phyloP scores from a whole-genome alignment of 495 filamentous ascomycete genomes.

The Margaritispora aquatica region DNA sequence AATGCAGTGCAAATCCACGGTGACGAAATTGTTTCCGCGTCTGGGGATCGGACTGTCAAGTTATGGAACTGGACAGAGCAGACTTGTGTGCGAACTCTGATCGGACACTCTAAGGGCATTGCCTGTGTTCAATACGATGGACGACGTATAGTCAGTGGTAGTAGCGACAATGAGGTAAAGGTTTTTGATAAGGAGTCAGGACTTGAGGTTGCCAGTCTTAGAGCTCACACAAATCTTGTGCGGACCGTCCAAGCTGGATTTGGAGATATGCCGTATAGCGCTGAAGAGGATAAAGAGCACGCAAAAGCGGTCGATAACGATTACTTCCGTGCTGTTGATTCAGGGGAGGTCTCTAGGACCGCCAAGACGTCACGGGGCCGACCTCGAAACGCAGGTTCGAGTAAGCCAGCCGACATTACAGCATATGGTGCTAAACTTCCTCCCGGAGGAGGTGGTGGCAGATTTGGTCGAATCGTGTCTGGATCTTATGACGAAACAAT shows the following conservation, averaged over 20 bases:
- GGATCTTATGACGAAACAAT: slow-evolving; percentile 95
- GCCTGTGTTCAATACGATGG: slow-evolving; percentile 97
- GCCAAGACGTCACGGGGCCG: slow-evolving; percentile 37
- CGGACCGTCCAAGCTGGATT: slow-evolving; percentile 93
- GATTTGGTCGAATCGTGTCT: slow-evolving; percentile 83
- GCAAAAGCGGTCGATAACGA: slow-evolving; percentile 64
- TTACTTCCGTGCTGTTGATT: slow-evolving; percentile 63
- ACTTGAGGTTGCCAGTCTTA: slow-evolving; percentile 80
- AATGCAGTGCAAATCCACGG: slow-evolving; percentile 92
- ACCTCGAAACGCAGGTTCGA: slow-evolving; percentile 67
- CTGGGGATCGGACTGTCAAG: slow-evolving; percentile 86
- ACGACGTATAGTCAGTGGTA: slow-evolving; percentile 92
- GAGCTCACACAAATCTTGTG: slow-evolving; percentile 75
- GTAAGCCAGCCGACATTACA: slow-evolving; percentile 66
- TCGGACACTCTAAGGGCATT: slow-evolving; percentile 91
- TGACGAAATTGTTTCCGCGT: slow-evolving; percentile 85
- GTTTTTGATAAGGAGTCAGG: slow-evolving; percentile 83
- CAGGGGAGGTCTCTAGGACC: slow-evolving; percentile 40
- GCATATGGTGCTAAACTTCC: slow-evolving; percentile 77
- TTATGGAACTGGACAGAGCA: slow-evolving; percentile 88
- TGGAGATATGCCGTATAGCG: slow-evolving; percentile 76
- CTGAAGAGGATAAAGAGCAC: slow-evolving; percentile 62
- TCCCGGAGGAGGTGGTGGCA: slow-evolving; percentile 80
- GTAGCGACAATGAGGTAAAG: slow-evolving; percentile 89
- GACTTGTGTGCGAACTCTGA: slow-evolving; percentile 63